These are phyloP conservation scores for Oehlia diaphana DNA, from an alignment of 192 early-diverging fungal genomes.

Conservation along the genomic window DNA sequence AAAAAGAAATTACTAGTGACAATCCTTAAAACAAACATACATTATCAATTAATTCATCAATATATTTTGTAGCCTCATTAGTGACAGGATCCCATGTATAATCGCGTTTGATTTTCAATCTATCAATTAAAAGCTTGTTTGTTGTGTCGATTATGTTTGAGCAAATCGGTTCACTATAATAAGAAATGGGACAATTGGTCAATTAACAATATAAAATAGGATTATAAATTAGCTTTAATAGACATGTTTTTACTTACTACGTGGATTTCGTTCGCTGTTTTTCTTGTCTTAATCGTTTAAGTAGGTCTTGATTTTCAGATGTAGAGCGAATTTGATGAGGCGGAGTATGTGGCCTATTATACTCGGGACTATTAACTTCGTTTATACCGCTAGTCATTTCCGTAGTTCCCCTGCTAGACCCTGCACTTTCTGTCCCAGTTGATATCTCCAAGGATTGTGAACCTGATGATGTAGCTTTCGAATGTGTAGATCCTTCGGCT, in stretches of 20 bases:
- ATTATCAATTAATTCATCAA: no score
- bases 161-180: conserved; percentile 16
- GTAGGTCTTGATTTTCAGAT: conserved; percentile 5
- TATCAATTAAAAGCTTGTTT: conserved; percentile 20
- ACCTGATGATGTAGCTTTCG: no score
- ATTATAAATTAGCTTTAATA: conserved; percentile 1
- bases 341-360: neutral
- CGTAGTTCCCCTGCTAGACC: no score
- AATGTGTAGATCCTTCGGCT: no score
- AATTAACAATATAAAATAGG: neutral
- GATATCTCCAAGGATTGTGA: no score
- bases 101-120: conserved; percentile 18
- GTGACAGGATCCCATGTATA: neutral
- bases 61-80: no score
- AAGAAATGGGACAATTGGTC: neutral
- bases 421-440: no score
- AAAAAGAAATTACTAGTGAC: no score
- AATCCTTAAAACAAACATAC: no score
- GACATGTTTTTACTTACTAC: conserved; percentile 8
- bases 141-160: conserved; percentile 25
- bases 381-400: no score
- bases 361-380: no score
- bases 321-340: conserved; percentile 13
- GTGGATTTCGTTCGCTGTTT: conserved; percentile 20
- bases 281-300: conserved; percentile 1